Base-by-base conservation (phyloP, 2,329 filamentous ascomycete species). In the Phyllosticta ampelicida region DNA sequence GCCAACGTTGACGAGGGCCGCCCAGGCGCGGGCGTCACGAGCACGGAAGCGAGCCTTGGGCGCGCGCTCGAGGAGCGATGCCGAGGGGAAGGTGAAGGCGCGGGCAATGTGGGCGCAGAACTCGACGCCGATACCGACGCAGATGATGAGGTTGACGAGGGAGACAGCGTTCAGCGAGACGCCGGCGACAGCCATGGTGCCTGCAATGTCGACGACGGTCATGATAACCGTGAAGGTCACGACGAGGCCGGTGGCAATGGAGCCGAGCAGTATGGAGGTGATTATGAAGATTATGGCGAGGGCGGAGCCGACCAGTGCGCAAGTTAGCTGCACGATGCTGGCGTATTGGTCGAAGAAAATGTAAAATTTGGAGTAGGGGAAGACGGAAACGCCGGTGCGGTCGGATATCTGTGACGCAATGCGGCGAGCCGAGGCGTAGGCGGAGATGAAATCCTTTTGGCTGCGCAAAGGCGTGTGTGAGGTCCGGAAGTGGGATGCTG, bases 341-440 rank as follows among this genome's bases (percentile, higher is more conserved):
- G 89, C 81, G 68, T 99, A 99, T 70, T 97, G 94, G 70, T 99
- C 94, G 70, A 99, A 99, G 81, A 97, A 99, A 70, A 99, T 91
- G 76, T 99, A 99, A 71, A 96, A 96, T 61, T 96, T 86, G 65
- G 89, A 95, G 76, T 99, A 99, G 0, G 94, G 90, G 79, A 99
- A 99, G 2, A 99, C 86, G 21, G 94, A 85, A 20, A 89, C 83
- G 5, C 85, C 82, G 4, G 90, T 91, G 55, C 80, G 78, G 56
- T 81, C 73, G 13, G 80, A 86, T 55, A 99, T 85, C 26, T 87
- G 86, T 11, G 84, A 75, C 0, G 92, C 85, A 62, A 99, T 96
- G 61, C 94, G 88, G 18, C 92, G 87, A 2, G 94, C 94, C 1
- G 92, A 84, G 5, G 86, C 84, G 71, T 97, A 96, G 0, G 94